phyloP scores from a whole-genome alignment of 73 alveolate genomes.

The Uronychia setigera region DNA sequence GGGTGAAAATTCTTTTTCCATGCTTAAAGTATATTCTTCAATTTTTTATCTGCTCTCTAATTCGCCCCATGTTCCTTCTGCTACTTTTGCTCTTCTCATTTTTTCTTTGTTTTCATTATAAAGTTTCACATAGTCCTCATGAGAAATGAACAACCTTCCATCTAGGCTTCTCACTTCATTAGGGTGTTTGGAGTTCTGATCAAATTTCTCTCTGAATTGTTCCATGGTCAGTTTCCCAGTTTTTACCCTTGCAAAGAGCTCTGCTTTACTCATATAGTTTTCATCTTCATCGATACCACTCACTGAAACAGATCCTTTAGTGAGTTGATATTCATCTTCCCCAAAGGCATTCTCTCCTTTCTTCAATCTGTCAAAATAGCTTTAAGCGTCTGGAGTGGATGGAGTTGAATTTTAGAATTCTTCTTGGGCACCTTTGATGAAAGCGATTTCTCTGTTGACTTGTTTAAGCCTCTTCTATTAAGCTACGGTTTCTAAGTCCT shows the following conservation, averaged over 20 bases:
- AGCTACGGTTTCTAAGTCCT: not conserved
- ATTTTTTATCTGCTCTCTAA: slow-evolving; percentile 2
- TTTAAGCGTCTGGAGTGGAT: slow-evolving; percentile 27
- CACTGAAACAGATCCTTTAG: too few species aligned
- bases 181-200: not conserved
- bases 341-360: slow-evolving; percentile 32
- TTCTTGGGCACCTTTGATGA: not conserved
- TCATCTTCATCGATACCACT: too few species aligned
- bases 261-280: not conserved
- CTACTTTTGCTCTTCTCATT: slow-evolving; percentile 24
- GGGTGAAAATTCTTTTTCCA: not conserved
- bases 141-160: slow-evolving; percentile 2
- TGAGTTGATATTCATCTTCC: too few species aligned
- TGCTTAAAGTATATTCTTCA: not conserved
- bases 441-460: not conserved
- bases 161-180: not conserved
- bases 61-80: slow-evolving; percentile 24
- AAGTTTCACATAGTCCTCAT: not conserved
- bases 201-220: not conserved
- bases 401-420: slow-evolving; percentile 6
- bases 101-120: slow-evolving; percentile 11
- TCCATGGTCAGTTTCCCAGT: slow-evolving; percentile 8
- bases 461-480: slow-evolving; percentile 2
- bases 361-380: slow-evolving; percentile 16
- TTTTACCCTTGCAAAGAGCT: not conserved